These are phyloP conservation scores for Prinsepia uniflora DNA, from an alignment of 306 rosid species.

Conservation along the genomic window DNA sequence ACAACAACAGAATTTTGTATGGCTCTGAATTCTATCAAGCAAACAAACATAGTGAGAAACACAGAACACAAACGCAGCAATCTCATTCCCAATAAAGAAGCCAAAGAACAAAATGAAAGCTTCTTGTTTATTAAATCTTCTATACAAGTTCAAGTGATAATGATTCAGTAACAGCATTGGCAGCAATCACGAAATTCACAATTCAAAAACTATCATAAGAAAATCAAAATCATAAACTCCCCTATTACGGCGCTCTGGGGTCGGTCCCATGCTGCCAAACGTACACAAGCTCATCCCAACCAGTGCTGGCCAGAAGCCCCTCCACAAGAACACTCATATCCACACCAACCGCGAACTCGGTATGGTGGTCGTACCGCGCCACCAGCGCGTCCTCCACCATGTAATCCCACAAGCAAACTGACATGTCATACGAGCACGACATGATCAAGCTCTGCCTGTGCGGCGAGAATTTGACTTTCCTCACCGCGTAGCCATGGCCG, in stretches of 20 bases:
- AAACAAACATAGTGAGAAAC: background rate
- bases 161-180: background rate
- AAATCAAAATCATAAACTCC: slow-evolving; percentile 9
- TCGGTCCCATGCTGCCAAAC: slow-evolving; percentile 95
- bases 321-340: slow-evolving; percentile 92
- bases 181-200: slow-evolving; percentile 19
- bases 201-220: background rate
- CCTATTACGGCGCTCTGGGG: slow-evolving; percentile 67
- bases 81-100: background rate
- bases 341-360: slow-evolving; percentile 87
- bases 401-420: slow-evolving; percentile 86
- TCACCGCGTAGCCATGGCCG: slow-evolving; percentile 80
- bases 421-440: slow-evolving; percentile 89
- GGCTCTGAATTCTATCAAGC: background rate
- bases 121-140: slow-evolving; percentile 2
- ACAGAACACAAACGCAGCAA: background rate
- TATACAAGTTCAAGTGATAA: slow-evolving; percentile 1
- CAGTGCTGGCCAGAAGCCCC: slow-evolving; percentile 85
- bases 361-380: slow-evolving; percentile 81
- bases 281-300: slow-evolving; percentile 92
- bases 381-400: slow-evolving; percentile 84
- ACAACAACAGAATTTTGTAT: no score
- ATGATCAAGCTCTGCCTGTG: slow-evolving; percentile 57
- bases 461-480: slow-evolving; percentile 76
- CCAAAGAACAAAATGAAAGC: background rate